Evolutionary conservation across 192 early-diverging fungal genomes (phyloP), one percentile per base, ranked within the genome.

Genomic region (Dissophora globulifera): DNA sequence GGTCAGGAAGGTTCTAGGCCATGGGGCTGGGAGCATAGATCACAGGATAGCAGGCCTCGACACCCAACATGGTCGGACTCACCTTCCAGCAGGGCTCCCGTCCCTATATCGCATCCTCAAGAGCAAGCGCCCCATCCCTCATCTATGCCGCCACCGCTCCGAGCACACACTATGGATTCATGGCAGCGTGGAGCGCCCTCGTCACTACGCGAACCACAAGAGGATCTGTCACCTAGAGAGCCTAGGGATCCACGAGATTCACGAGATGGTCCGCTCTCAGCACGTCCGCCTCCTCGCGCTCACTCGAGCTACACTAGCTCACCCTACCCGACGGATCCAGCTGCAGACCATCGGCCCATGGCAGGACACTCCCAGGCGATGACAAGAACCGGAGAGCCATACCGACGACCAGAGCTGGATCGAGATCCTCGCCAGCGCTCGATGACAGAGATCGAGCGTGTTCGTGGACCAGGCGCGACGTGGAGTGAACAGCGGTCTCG

Each of bases 401-500:
- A 29, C 30, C 65, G 55, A 19, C 54, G 65, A 20, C 46, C 43
- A 41, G 65, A 67, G 4, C 8, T 40, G 43, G 65, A 67, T 25
- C 65, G 55, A 2, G 65, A 67, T 20, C 51, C 51, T 9, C 58
- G 23, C 1, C 60, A 48, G 31, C 69, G 60, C 9, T 67, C 54
- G 8, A 51, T 56, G 46, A 42, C 69, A 0, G 69, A 71, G 19
- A 54, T 62, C 29, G 69, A 71, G 56, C 69, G 69, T 4, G 30
- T 33, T 3, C 53, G 52, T 45, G 50, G 40, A 40, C 35, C 45
- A 12, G 29, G 19, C n/a, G 17, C 9, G 6, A 12, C 26, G 8
- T 60, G 68, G 52, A 61, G 35, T 9, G 69, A 71, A 13, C 60
- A 62, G n/a, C 59, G 69, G 23, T 71, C 69, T 22, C 25, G 69